phyloP scores from a whole-genome alignment of 768 basidiomycete species.

The Pluteus cervinus region DNA sequence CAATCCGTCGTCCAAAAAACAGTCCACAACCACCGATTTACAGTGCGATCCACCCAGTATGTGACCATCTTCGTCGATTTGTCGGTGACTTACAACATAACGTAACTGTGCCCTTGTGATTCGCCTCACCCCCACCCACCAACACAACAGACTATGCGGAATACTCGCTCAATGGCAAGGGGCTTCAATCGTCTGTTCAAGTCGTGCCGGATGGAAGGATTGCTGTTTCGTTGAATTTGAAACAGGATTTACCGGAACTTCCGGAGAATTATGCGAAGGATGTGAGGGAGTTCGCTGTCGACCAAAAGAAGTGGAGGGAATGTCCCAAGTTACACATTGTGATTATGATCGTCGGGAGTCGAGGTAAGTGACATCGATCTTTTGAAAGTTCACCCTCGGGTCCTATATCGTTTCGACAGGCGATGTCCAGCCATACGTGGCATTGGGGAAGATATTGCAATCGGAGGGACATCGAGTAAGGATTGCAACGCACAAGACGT shows the following conservation, averaged over 20 bases:
- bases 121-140: too few species aligned
- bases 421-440: slow-evolving; percentile 64
- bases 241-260: slow-evolving; percentile 43
- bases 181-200: slow-evolving; percentile 34
- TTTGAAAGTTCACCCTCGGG: not conserved
- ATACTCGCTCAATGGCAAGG: slow-evolving; percentile 33
- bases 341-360: slow-evolving; percentile 62
- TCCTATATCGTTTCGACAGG: slow-evolving; percentile 24
- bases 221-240: slow-evolving; percentile 39
- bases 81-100: too few species aligned
- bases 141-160: slow-evolving; percentile 27
- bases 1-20: too few species aligned
- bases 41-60: too few species aligned
- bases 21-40: too few species aligned
- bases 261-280: slow-evolving; percentile 37
- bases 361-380: slow-evolving; percentile 42
- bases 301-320: slow-evolving; percentile 26
- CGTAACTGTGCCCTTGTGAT: too few species aligned
- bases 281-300: slow-evolving; percentile 46
- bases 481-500: slow-evolving; percentile 58
- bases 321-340: slow-evolving; percentile 48
- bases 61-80: too few species aligned
- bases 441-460: slow-evolving; percentile 42
- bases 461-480: slow-evolving; percentile 53
- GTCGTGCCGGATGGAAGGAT: slow-evolving; percentile 42